Base-by-base conservation (phyloP, 2,329 filamentous ascomycete species). In the Diaporthe sp. region DNA sequence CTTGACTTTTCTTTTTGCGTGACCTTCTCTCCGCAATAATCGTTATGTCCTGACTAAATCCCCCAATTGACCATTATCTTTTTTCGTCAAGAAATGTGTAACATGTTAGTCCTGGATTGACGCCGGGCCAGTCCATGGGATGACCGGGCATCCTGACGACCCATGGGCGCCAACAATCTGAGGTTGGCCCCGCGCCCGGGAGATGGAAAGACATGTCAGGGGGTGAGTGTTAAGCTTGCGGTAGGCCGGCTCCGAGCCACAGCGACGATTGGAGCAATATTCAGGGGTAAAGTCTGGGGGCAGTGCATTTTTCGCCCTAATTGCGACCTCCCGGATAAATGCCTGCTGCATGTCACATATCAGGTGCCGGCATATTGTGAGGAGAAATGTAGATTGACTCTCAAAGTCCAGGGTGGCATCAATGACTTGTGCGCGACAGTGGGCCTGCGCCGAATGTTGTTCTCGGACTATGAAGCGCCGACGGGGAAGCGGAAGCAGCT, bases 261-360 rank as follows among this genome's bases (percentile, higher is more conserved):
- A 27, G 47, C 32, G 22, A 50, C 47, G 44, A 39, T 39, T 68
- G 63, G 44, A 39, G 47, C 63, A 68, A 68, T 39, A 53, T 39
- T 39, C 39, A 68, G 63, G 63, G 63, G 44, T 37, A 66, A 66
- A 65, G 27, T 66, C 42, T 37, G 27, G 42, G 17, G 63, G 15
- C 30, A 51, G 44, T 44, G 9, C 44, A 42, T 30, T 30, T 9
- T 51, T 44, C 37, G 63, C 44, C 30, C 32, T 51, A 51, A 66
- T 66, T 66, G 47, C 22, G 13, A 66, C 44, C 30, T n/a, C 32
- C 63, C 63, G 47, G 63, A 68, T 68, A 68, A 68, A 68, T 68
- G 15, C 44, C 32, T 17, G 30, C 44, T 66, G 32, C 30, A 66
- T 37, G 61, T 25, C 44, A 37, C 30, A n/a, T 13, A 25, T 19